phyloP scores from a whole-genome alignment of 1,284 basidiomycete species.

The Fomitiporia mediterranea region DNA sequence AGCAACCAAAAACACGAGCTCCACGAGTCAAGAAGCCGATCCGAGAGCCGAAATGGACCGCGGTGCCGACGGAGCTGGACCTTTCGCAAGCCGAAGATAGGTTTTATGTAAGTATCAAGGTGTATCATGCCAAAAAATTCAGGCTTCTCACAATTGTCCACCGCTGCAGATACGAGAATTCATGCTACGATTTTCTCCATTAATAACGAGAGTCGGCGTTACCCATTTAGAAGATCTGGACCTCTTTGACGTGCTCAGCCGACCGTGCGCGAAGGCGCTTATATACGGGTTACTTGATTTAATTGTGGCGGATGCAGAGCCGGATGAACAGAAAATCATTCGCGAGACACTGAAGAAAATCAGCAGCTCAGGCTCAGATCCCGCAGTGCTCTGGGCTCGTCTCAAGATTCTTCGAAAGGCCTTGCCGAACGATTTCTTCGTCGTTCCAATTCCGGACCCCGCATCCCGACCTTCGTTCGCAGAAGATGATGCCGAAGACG shows the following conservation, averaged over 20 bases:
- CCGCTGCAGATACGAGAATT: slow-evolving; percentile 62
- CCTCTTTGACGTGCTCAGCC: slow-evolving; percentile 51
- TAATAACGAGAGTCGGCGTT: slow-evolving; percentile 49
- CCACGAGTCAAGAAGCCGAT: slow-evolving; percentile 26
- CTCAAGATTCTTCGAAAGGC: slow-evolving; percentile 44
- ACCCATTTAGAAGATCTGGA: slow-evolving; percentile 61
- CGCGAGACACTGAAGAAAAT: slow-evolving; percentile 47
- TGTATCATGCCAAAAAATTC: not conserved
- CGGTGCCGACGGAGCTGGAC: slow-evolving; percentile 41
- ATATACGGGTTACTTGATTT: slow-evolving; percentile 54
- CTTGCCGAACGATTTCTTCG: slow-evolving; percentile 8
- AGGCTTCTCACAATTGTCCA: not conserved
- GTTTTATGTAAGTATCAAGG: slow-evolving; percentile 32
- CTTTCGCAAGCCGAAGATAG: slow-evolving; percentile 50
- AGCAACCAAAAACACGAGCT: not conserved
- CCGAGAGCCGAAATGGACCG: slow-evolving; percentile 42
- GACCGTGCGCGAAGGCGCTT: slow-evolving; percentile 55
- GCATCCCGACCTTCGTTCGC: slow-evolving; percentile 27
- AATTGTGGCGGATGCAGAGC: slow-evolving; percentile 41
- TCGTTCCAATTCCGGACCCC: slow-evolving; percentile 24
- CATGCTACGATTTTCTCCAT: slow-evolving; percentile 52
- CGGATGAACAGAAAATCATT: slow-evolving; percentile 35
- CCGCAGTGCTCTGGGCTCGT: slow-evolving; percentile 57
- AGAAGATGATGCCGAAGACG: slow-evolving; percentile 18
- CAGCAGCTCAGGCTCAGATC: slow-evolving; percentile 44